phyloP scores from a whole-genome alignment of 2,329 filamentous ascomycete genomes.

The Colletotrichum salicis region DNA sequence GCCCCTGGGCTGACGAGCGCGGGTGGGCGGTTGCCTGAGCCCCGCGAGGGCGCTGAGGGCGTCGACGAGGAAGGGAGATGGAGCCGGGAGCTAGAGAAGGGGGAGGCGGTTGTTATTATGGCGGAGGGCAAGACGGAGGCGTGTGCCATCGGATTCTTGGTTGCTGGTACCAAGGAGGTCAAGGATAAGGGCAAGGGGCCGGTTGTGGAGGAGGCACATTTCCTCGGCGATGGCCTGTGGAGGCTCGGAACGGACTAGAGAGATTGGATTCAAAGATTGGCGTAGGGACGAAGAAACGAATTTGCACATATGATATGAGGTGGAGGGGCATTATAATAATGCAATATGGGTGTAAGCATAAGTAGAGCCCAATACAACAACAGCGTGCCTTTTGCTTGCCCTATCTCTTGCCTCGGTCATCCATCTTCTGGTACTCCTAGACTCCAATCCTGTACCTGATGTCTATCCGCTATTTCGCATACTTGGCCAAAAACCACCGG shows the following conservation, averaged over 20 bases:
- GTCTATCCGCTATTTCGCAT: no score
- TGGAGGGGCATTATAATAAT: background rate
- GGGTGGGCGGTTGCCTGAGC: constrained; percentile 80
- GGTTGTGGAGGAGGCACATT: constrained; percentile 94
- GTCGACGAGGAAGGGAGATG: constrained; percentile 63
- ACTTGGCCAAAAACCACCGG: no score
- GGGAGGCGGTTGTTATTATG: constrained; percentile 86
- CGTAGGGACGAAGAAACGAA: background rate
- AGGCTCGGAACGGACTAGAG: constrained; percentile 65
- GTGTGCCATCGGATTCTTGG: constrained; percentile 86
- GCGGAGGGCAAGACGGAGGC: constrained; percentile 95
- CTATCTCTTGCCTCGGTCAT: no score
- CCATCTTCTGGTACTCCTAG: background rate
- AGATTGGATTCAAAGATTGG: background rate
- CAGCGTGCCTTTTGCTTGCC: background rate
- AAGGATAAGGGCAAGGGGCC: constrained; percentile 95
- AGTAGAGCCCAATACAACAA: background rate
- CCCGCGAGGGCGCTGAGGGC: constrained; percentile 55
- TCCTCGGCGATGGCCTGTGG: constrained; percentile 94
- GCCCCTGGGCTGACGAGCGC: constrained; percentile 88
- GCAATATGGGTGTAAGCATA: background rate
- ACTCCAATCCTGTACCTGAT: no score
- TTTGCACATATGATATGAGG: background rate
- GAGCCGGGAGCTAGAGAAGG: constrained; percentile 78
- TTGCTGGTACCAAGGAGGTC: constrained; percentile 88